Conservation (phyloP, 1,284 basidiomycete species). For the Xerocomus cyaneibrunnescens region DNA sequence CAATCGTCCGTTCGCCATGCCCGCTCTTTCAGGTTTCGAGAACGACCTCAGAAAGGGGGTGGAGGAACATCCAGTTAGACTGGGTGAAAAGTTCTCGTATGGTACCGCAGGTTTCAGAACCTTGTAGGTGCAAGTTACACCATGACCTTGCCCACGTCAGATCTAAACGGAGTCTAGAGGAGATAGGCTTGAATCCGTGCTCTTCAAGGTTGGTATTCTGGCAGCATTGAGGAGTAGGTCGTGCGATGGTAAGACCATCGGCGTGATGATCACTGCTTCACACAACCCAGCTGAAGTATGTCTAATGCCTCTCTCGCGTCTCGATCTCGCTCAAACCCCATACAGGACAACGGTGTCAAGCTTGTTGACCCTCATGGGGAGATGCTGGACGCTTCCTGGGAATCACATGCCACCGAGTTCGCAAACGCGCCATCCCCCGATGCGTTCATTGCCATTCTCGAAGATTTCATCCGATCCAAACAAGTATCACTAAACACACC, state of each 20-base stretch:
- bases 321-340: slow-evolving; percentile 2
- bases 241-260: slow-evolving; percentile 87
- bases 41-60: slow-evolving; percentile 45
- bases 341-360: slow-evolving; percentile 97
- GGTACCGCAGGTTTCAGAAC: slow-evolving; percentile 97
- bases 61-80: slow-evolving; percentile 64
- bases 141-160: slow-evolving; percentile 7
- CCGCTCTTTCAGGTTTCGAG: slow-evolving; percentile 35
- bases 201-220: slow-evolving; percentile 91
- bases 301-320: slow-evolving; percentile 6
- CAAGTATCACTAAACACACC: slow-evolving; percentile 82
- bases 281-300: slow-evolving; percentile 94
- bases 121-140: slow-evolving; percentile 55
- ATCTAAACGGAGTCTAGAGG: slow-evolving; percentile 52
- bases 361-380: slow-evolving; percentile 98
- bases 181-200: slow-evolving; percentile 82
- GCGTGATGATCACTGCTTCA: slow-evolving; percentile 98
- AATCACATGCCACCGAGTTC: slow-evolving; percentile 83
- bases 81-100: slow-evolving; percentile 72
- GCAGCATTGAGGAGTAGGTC: slow-evolving; percentile 91
- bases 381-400: slow-evolving; percentile 98
- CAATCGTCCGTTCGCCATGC: slow-evolving; percentile 37
- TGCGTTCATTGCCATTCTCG: slow-evolving; percentile 69
- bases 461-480: slow-evolving; percentile 60
- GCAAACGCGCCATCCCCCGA: slow-evolving; percentile 82